phyloP scores from a whole-genome alignment of 129 eudicot genomes.

The Heracleum sosnowskyi region DNA sequence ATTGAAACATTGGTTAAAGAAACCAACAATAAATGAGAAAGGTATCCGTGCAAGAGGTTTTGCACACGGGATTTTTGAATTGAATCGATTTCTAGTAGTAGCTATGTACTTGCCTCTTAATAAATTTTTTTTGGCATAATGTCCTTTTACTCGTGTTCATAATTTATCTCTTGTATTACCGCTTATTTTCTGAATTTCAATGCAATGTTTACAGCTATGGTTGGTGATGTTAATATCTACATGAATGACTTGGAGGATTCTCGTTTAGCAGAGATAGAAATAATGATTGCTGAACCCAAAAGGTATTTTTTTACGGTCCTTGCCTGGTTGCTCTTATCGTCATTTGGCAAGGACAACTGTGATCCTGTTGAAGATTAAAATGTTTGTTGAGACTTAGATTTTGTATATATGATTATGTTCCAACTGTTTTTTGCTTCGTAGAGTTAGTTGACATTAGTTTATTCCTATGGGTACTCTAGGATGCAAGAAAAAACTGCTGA shows the following conservation, averaged over 20 bases:
- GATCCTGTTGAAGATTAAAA: not conserved
- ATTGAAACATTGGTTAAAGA: not conserved
- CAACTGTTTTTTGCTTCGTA: not conserved
- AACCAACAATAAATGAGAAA: not conserved
- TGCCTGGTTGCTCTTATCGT: not conserved
- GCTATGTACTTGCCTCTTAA: not conserved
- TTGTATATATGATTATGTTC: not conserved
- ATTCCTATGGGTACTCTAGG: not conserved
- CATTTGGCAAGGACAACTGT: too few relatives aligned
- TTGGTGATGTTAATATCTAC: slow-evolving; percentile 88
- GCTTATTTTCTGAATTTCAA: not conserved
- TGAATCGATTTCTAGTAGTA: too few relatives aligned
- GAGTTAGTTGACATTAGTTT: not conserved
- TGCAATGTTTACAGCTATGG: slow-evolving; percentile 59
- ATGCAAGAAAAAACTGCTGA: not conserved
- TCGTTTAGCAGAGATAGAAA: slow-evolving; percentile 74
- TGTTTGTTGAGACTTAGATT: not conserved
- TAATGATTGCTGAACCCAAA: slow-evolving; percentile 88
- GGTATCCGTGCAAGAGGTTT: not conserved
- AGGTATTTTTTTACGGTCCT: slow-evolving; percentile 30
- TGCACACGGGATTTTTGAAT: not conserved
- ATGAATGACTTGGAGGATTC: slow-evolving; percentile 86
- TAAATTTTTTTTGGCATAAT: too few relatives aligned
- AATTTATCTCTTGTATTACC: not conserved
- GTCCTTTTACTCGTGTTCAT: not conserved